Base-by-base conservation (phyloP, 2,329 filamentous ascomycete genomes). In the Neurospora sp. region DNA sequence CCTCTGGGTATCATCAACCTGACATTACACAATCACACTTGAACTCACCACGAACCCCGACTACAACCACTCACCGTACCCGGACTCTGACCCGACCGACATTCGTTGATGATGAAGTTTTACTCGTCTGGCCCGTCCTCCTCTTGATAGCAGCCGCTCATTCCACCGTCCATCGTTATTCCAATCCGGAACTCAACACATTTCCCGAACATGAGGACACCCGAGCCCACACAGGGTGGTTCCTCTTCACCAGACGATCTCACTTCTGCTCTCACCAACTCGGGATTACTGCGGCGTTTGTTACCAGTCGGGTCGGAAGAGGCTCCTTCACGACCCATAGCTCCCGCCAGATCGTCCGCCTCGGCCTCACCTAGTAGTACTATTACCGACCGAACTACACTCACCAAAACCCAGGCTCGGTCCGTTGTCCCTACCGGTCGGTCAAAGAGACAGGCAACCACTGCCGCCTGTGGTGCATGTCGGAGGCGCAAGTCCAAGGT, bases 401-500 rank as follows among this genome's bases (percentile, higher is more conserved):
- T 62, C 6, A 36, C 52, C 52, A 62, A 62, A 36, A 62, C 15
- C 12, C 52, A 62, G 17, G 52, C 52, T 17, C 52, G 52, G 52
- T 33, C 52, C 52, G 52, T 28, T 62, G 52, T 62, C 52, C 52
- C 52, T 17, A 62, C 52, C 8, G 52, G 52, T 36, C 52, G 52
- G 52, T 62, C 52, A 15, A 73, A 71, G 66, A 70, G 70, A 11
- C 71, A 74, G 66, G 72, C 74, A 4, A 75, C 73, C 10, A 74
- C 74, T 8, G 77, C 77, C 3, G 77, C 77, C 3, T 79, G 77
- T 67, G 75, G 77, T 40, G 76, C 77, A 8, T 79, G 77, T 69
- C 74, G 77, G 67, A 77, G 71, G 66, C 75, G 76, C 70, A 79
- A 79, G 68, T 77, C 76, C 39, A 77, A 77, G 73, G 77, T 78